Conservation (phyloP, 805 yeast species). For the Starmerella asiatica region DNA sequence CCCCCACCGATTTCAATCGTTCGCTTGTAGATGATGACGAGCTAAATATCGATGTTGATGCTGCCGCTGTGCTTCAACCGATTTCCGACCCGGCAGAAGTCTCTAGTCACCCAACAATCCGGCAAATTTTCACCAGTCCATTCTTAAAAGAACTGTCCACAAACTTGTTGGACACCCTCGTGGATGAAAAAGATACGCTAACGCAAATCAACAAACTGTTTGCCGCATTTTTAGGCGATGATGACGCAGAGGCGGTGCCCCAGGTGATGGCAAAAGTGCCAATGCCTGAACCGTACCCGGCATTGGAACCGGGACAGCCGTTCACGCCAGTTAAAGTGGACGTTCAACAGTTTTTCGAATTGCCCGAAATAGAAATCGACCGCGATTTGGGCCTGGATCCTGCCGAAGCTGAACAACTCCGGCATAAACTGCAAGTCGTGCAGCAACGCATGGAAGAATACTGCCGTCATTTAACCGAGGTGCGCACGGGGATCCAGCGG, state of each 20-base stretch:
- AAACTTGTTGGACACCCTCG: constrained; percentile 65
- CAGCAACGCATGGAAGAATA: constrained; percentile 79
- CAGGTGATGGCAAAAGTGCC: constrained; percentile 10
- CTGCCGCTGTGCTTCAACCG: constrained; percentile 41
- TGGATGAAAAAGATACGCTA: constrained; percentile 68
- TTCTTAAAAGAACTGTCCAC: constrained; percentile 49
- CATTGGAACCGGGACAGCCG: constrained; percentile 11
- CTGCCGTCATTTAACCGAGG: constrained; percentile 57
- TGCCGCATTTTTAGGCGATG: constrained; percentile 77
- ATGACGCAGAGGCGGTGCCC: constrained; percentile 33
- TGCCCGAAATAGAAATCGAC: constrained; percentile 40
- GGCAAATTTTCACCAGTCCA: constrained; percentile 46
- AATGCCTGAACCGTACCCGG: constrained; percentile 5
- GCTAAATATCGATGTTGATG: constrained; percentile 32
- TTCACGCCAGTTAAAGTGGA: constrained; percentile 6
- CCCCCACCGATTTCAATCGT: constrained; percentile 16
- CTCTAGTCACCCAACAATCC: constrained; percentile 53
- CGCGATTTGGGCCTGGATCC: constrained; percentile 39
- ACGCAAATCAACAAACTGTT: constrained; percentile 56
- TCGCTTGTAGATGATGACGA: constrained; percentile 35
- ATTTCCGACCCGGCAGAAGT: constrained; percentile 70
- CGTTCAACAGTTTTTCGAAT: constrained; percentile 37
- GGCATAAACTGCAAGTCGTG: constrained; percentile 64
- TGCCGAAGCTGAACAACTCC: constrained; percentile 51
- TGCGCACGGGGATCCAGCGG: constrained; percentile 62